phyloP scores from a whole-genome alignment of 1,284 basidiomycete genomes.

The Cutaneotrichosporon spelunceum region DNA sequence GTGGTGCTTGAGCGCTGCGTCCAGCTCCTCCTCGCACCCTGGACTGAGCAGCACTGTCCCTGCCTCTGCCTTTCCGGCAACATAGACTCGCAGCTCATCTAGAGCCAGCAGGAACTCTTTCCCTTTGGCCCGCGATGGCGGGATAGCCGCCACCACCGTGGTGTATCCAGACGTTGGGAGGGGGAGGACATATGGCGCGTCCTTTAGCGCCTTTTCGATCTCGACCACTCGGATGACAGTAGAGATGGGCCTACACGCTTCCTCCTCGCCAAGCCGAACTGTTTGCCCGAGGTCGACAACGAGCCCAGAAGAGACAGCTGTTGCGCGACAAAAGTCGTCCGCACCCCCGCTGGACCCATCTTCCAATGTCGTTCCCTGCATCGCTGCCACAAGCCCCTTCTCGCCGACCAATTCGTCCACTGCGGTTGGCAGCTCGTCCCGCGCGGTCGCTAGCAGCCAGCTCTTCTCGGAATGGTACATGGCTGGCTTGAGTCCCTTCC shows the following conservation, averaged over 20 bases:
- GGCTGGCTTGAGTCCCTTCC: conserved; percentile 42
- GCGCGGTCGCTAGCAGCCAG: conserved; percentile 29
- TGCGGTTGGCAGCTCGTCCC: conserved; percentile 38
- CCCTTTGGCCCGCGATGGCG: conserved; percentile 28
- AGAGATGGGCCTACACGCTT: neutral
- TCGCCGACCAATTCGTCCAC: conserved; percentile 33
- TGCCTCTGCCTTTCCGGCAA: neutral
- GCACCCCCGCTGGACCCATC: neutral
- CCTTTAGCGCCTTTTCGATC: conserved; percentile 27
- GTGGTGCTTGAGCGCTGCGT: conserved; percentile 5
- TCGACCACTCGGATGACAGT: conserved; percentile 25
- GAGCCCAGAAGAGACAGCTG: conserved; percentile 21
- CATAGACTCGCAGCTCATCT: conserved; percentile 14
- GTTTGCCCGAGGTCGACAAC: conserved; percentile 33
- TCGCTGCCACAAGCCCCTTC: neutral
- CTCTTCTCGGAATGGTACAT: conserved; percentile 40
- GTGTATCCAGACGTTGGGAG: neutral
- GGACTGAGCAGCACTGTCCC: conserved; percentile 21
- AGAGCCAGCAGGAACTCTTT: conserved; percentile 29
- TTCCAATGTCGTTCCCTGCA: neutral
- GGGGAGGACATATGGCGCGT: conserved; percentile 16
- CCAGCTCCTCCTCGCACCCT: conserved; percentile 22
- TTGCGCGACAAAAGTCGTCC: neutral
- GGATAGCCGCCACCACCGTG: conserved; percentile 21
- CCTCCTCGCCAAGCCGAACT: conserved; percentile 6